Conservation (phyloP, 2,329 filamentous ascomycete species). For the Claviceps quebecensis region DNA sequence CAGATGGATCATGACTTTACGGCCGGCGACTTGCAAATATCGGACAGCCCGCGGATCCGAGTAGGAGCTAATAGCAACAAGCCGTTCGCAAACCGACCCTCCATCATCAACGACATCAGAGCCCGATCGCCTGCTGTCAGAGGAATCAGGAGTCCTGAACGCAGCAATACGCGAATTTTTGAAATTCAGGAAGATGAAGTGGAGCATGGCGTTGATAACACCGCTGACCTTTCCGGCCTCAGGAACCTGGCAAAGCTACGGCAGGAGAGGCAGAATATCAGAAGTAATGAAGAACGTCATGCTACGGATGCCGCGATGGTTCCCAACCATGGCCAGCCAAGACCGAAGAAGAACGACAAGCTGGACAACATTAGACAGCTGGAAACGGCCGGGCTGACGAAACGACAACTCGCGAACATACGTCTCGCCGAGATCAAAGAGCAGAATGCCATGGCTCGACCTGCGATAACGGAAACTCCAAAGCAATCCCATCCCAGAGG, state of each 20-base stretch:
- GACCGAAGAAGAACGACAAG: conserved; percentile 25
- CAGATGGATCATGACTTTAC: conserved; percentile 45
- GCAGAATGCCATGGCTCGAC: conserved; percentile 30
- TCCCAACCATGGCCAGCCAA: conserved; percentile 13
- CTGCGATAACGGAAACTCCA: conserved; percentile 27
- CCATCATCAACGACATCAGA: conserved; percentile 16
- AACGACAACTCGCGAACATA: conserved; percentile 31
- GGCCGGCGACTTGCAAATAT: conserved; percentile 39
- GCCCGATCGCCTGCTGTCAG: conserved; percentile 13
- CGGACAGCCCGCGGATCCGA: conserved; percentile 39
- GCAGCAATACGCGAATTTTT: conserved; percentile 29
- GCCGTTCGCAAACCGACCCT: conserved; percentile 21
- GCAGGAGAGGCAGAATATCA: neutral
- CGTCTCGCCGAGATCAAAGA: conserved; percentile 39
- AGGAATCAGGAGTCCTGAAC: conserved; percentile 13
- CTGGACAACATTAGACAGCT: conserved; percentile 33
- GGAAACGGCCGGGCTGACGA: conserved; percentile 31
- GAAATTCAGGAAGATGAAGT: conserved; percentile 30
- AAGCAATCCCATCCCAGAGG: conserved; percentile 8
- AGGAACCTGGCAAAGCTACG: neutral
- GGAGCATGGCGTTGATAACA: conserved; percentile 17
- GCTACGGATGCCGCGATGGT: conserved; percentile 13
- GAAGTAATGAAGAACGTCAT: conserved; percentile 23
- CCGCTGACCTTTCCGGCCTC: conserved; percentile 2
- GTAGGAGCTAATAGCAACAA: conserved; percentile 16